phyloP scores from a whole-genome alignment of 1,139 yeast genomes.

The Saccharomyces hybrid region DNA sequence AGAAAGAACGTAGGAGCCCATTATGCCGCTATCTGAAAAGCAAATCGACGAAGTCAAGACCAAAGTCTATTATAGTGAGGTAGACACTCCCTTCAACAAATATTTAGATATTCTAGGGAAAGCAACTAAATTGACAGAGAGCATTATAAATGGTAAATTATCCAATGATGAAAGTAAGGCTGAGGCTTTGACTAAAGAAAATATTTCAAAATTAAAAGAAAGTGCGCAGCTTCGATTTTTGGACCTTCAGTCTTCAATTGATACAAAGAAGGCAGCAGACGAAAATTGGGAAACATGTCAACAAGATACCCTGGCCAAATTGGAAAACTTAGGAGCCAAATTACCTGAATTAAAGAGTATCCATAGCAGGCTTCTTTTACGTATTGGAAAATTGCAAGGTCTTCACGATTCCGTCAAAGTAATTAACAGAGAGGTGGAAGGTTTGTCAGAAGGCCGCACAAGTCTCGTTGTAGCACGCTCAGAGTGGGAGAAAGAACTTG shows the following conservation, averaged over 20 bases:
- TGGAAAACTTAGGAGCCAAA: constrained; percentile 11
- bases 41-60: constrained; percentile 18
- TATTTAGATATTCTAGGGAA: constrained; percentile 19
- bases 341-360: constrained; percentile 13
- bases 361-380: constrained; percentile 11
- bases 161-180: constrained; percentile 7
- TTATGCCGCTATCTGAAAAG: constrained; percentile 13
- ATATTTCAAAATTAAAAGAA: constrained; percentile 13
- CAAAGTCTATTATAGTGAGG: constrained; percentile 24
- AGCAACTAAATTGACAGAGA: constrained; percentile 14
- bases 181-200: constrained; percentile 7
- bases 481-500: constrained; percentile 28
- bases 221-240: constrained; percentile 16
- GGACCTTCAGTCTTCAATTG: constrained; percentile 21
- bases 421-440: constrained; percentile 22
- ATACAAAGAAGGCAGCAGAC: constrained; percentile 16
- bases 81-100: constrained; percentile 20
- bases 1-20: neutral
- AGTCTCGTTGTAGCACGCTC: constrained; percentile 17
- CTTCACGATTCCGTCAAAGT: constrained; percentile 21
- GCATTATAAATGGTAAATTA: constrained; percentile 16
- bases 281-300: constrained; percentile 23
- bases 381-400: constrained; percentile 19
- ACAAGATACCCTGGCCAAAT: constrained; percentile 8
- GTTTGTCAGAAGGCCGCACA: constrained; percentile 20